Conservation (phyloP, 2,329 filamentous ascomycete genomes). For the Diaporthe eres region DNA sequence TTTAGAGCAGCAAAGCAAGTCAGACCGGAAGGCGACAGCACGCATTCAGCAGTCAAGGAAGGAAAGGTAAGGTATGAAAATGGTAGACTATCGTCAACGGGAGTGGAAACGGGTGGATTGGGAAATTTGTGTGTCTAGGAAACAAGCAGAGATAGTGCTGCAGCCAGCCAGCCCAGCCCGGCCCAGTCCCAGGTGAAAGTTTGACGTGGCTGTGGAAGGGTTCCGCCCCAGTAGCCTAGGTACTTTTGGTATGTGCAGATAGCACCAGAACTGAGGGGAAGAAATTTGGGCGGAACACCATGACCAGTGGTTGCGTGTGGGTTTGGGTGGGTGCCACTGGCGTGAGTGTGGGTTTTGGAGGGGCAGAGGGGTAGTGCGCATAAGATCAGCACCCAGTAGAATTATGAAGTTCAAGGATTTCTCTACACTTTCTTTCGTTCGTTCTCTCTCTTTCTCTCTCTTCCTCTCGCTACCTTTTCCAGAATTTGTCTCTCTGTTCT, state of each 20-base stretch:
- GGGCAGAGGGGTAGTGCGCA: constrained; percentile 4
- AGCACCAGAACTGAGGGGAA: neutral
- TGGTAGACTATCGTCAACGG: constrained; percentile 4
- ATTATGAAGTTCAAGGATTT: constrained; percentile 1
- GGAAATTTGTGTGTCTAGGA: constrained; percentile 25
- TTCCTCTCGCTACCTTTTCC: too few relatives aligned
- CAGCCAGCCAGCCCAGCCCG: constrained; percentile 13
- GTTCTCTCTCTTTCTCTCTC: neutral
- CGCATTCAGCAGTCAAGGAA: neutral
- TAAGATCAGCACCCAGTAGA: constrained; percentile 13
- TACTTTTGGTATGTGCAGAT: constrained; percentile 16
- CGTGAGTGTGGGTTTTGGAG: neutral
- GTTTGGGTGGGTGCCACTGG: neutral
- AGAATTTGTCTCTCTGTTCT: neutral
- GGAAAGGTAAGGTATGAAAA: neutral
- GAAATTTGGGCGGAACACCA: constrained; percentile 1
- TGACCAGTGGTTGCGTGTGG: constrained; percentile 2
- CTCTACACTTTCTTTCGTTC: neutral
- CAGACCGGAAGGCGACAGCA: constrained; percentile 25
- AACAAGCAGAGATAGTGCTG: constrained; percentile 17
- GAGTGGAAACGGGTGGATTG: constrained; percentile 20
- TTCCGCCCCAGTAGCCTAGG: constrained; percentile 10
- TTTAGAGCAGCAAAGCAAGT: neutral
- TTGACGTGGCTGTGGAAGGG: constrained; percentile 32
- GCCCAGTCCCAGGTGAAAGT: constrained; percentile 8